Evolutionary conservation across 768 basidiomycete species (phyloP), one percentile per base, ranked within the genome.

Genomic region (Tremella fuciformis): DNA sequence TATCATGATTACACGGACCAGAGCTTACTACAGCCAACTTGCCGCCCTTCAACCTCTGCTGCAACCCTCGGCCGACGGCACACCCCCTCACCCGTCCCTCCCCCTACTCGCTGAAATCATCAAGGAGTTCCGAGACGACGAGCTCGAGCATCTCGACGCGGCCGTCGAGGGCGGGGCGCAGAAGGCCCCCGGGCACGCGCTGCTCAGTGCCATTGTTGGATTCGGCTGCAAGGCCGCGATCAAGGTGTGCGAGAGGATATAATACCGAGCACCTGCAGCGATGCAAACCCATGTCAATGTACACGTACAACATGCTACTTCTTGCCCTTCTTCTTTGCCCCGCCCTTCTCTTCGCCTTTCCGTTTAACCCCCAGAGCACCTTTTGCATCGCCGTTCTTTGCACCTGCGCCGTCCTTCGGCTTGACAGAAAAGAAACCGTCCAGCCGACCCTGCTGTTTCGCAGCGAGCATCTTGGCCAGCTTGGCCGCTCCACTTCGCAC

Each of bases 401-500:
- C 65, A 9, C 78, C 78, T 24, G 64, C 67, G 29, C 78, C 73
- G 13, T 69, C 70, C 39, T 84, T 85, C 1, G 84, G 77, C 69
- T 88, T 85, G 11, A 85, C 84, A 0, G 86, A 84, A 79, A 99
- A 99, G 79, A 99, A 99, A 0, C 91, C 88, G 69, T 98, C 96
- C 13, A 99, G 81, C 9, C 96, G 86, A 8, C 96, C 93, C 78
- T 99, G 96, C 69, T 98, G 96, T 73, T 97, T 98, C 34, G 86
- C 84, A 53, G 84, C 86, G 50, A 97, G 80, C 76, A 84, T 88
- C 69, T 92, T 96, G 48, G 85, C 81, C 42, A 99, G 83, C 73
- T 97, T 96, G 47, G 96, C 91, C 2, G 89, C 93, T 22, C 92
- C 92, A 75, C 89, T 92, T 26, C 94, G 85, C 2, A 99, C 91